These are phyloP conservation scores for Mycena sanguinolenta DNA, from an alignment of 768 basidiomycete genomes.

Conservation along the genomic window DNA sequence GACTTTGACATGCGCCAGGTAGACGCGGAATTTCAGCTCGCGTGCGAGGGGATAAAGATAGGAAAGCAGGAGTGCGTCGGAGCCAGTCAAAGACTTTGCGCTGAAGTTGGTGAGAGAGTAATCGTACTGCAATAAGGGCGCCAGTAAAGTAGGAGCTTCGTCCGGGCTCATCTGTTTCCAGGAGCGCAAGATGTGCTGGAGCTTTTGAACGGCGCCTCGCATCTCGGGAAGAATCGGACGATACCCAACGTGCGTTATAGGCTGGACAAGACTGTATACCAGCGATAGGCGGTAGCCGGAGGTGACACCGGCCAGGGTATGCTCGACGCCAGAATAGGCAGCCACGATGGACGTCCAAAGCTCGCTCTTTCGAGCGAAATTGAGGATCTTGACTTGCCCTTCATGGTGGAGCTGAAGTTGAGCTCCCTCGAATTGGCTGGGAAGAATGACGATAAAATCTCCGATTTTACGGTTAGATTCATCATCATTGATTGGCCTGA, in stretches of 20 bases:
- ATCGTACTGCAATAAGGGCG: not conserved
- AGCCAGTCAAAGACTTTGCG: not conserved
- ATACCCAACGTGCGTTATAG: not conserved
- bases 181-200: not conserved
- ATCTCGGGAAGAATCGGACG: not conserved
- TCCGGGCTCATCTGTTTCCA: not conserved
- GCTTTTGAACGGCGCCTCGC: not conserved
- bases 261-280: slow-evolving; percentile 9
- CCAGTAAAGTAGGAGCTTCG: not conserved
- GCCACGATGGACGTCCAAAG: slow-evolving; percentile 11
- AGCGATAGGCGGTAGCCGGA: slow-evolving; percentile 18
- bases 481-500: no score
- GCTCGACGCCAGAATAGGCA: slow-evolving; percentile 6
- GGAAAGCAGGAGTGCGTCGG: slow-evolving; percentile 4
- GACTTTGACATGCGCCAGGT: not conserved
- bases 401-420: slow-evolving; percentile 6
- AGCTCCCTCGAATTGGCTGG: slow-evolving; percentile 9
- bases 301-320: not conserved
- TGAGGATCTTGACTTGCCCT: not conserved
- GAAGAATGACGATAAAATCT: slow-evolving; percentile 18
- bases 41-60: not conserved
- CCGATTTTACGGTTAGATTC: not conserved
- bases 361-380: slow-evolving; percentile 3
- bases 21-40: not conserved
- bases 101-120: not conserved